phyloP scores from a whole-genome alignment of 306 rosid species.

The Pterocarpus santalinus region DNA sequence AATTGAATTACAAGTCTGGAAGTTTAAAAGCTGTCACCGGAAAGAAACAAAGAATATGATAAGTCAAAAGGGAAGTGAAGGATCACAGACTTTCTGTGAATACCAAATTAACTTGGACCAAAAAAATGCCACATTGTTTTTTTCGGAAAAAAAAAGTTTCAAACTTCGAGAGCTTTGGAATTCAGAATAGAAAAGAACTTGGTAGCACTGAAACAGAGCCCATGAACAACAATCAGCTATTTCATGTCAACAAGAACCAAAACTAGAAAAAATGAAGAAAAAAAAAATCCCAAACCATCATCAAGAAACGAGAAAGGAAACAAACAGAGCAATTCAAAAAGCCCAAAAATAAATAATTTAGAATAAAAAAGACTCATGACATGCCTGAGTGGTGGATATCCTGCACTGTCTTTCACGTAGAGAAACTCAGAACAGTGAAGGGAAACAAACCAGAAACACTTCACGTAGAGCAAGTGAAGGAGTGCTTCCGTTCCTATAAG shows the following conservation, averaged over 20 bases:
- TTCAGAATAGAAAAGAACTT: not conserved
- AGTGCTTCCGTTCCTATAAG: not conserved
- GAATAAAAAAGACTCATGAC: not conserved
- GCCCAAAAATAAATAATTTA: not conserved
- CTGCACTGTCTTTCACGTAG: not conserved
- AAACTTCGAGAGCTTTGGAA: not conserved
- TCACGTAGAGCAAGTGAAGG: not conserved
- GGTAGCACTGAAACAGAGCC: not conserved
- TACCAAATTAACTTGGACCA: not conserved
- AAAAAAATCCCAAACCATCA: not conserved
- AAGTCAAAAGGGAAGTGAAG: not conserved
- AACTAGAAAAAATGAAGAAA: not conserved
- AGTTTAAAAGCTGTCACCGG: not conserved
- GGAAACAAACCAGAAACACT: not conserved
- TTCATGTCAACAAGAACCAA: not conserved
- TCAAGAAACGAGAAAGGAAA: not conserved
- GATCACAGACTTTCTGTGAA: not conserved
- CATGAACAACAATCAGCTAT: not conserved
- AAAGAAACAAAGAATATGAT: not conserved
- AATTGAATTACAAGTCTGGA: not conserved
- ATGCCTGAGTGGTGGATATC: conserved; percentile 4
- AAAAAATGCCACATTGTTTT: no score
- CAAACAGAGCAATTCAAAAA: not conserved
- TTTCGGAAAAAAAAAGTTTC: not conserved
- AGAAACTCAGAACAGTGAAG: no score